These are phyloP conservation scores for Juncus inflexus DNA, from an alignment of 176 grass and related monocot species.

Conservation along the genomic window DNA sequence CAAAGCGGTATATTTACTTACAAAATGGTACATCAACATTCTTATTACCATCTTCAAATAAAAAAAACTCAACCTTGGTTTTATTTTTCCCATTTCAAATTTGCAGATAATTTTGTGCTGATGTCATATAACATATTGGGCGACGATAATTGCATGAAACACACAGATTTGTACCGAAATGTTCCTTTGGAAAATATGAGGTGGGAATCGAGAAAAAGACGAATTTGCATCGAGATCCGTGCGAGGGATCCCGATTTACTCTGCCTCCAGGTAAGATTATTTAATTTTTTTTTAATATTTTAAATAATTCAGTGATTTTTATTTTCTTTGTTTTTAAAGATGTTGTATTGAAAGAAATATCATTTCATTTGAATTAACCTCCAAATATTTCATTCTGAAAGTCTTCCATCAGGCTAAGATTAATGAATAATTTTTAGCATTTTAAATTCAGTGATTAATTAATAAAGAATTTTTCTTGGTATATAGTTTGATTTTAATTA, in stretches of 20 bases:
- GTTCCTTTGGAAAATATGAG: conserved; percentile 52
- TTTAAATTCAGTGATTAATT: no score
- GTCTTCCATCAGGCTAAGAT: no score
- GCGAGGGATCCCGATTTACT: conserved; percentile 70
- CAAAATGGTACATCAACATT: no score
- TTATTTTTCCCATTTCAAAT: background rate
- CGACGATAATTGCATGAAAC: conserved; percentile 50
- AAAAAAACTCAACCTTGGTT: conserved; percentile 26
- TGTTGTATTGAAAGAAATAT: no score
- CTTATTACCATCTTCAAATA: background rate
- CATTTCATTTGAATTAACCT: no score
- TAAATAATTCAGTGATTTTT: background rate
- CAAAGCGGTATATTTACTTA: no score
- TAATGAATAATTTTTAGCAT: no score
- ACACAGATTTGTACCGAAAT: conserved; percentile 61
- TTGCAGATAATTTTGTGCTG: conserved; percentile 56
- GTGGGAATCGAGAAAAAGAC: conserved; percentile 68
- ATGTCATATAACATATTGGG: conserved; percentile 94
- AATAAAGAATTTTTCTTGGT: no score
- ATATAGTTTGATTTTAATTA: no score
- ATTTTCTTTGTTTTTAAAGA: background rate
- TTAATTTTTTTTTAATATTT: background rate
- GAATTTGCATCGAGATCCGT: conserved; percentile 64
- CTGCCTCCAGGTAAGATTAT: conserved; percentile 68
- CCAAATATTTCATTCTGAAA: no score